phyloP scores from a whole-genome alignment of 345 rosid genomes.

The Gossypioides kirkii region DNA sequence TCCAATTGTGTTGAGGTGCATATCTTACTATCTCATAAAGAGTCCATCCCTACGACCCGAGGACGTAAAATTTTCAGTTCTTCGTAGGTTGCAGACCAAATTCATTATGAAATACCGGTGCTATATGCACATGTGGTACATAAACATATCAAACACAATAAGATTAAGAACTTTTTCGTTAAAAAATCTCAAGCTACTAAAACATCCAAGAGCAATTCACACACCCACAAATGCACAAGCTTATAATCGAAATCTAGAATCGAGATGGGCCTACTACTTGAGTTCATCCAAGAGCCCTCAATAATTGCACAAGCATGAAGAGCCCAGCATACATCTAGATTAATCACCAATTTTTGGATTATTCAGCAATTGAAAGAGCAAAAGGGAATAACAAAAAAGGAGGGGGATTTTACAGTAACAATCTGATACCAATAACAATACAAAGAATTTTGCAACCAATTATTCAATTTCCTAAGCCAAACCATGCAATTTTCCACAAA shows the following conservation, averaged over 20 bases:
- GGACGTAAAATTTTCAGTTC: slow-evolving; percentile 4
- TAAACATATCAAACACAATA: neutral
- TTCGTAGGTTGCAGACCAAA: neutral
- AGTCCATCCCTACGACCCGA: slow-evolving; percentile 74
- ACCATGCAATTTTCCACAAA: neutral
- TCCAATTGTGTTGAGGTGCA: slow-evolving; percentile 96
- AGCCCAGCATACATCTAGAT: neutral
- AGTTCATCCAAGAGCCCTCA: too few relatives aligned
- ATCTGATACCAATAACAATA: neutral
- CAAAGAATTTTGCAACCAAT: neutral
- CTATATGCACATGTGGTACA: neutral
- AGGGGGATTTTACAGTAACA: neutral
- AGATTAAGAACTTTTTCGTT: too few relatives aligned
- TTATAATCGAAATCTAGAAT: too few relatives aligned
- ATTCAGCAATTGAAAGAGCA: neutral
- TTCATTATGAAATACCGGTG: neutral
- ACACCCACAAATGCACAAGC: too few relatives aligned
- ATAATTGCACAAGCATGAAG: neutral
- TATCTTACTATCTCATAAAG: slow-evolving; percentile 79
- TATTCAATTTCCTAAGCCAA: neutral
- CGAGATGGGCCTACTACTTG: too few relatives aligned
- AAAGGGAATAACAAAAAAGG: neutral
- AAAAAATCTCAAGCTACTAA: too few relatives aligned
- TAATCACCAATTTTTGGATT: neutral
- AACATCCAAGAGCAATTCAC: too few relatives aligned